Conservation (phyloP, 768 basidiomycete species). For the Lentinula detonsa region DNA sequence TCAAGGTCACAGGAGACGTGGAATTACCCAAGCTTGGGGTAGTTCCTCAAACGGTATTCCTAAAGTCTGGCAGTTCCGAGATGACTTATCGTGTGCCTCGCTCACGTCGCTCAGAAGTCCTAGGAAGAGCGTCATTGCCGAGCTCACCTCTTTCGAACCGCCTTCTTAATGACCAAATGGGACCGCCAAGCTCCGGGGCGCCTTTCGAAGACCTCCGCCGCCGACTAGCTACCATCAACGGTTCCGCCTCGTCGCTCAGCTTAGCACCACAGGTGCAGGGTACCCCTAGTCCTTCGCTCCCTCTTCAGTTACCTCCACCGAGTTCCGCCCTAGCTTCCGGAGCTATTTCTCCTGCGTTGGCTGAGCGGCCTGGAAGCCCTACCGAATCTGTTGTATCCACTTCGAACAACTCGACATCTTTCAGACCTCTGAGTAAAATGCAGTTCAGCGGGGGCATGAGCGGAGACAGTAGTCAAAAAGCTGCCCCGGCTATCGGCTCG, state of each 20-base stretch:
- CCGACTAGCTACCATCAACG: constrained; percentile 69
- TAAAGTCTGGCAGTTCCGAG: constrained; percentile 52
- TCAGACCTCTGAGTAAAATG: constrained; percentile 52
- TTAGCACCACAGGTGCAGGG: constrained; percentile 29
- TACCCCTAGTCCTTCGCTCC: constrained; percentile 36
- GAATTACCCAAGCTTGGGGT: constrained; percentile 86
- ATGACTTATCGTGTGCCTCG: constrained; percentile 32
- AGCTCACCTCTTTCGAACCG: constrained; percentile 47
- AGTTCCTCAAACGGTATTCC: constrained; percentile 87
- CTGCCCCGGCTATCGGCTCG: constrained; percentile 84
- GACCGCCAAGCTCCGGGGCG: constrained; percentile 30
- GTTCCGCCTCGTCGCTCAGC: constrained; percentile 59
- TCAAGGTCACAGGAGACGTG: constrained; percentile 61
- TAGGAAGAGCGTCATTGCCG: constrained; percentile 33
- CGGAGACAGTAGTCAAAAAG: constrained; percentile 64
- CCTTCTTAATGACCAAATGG: constrained; percentile 28
- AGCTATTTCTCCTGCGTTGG: constrained; percentile 19
- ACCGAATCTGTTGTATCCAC: constrained; percentile 78
- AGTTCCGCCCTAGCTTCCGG: constrained; percentile 23
- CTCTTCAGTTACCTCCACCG: constrained; percentile 25
- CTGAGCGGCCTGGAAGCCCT: constrained; percentile 69
- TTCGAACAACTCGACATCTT: constrained; percentile 50
- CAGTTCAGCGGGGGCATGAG: constrained; percentile 54
- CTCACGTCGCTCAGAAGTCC: constrained; percentile 32
- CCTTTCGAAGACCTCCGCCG: constrained; percentile 77